These are phyloP conservation scores for Oldenlandia corymbosa DNA, from an alignment of 257 asterid genomes.

Conservation along the genomic window DNA sequence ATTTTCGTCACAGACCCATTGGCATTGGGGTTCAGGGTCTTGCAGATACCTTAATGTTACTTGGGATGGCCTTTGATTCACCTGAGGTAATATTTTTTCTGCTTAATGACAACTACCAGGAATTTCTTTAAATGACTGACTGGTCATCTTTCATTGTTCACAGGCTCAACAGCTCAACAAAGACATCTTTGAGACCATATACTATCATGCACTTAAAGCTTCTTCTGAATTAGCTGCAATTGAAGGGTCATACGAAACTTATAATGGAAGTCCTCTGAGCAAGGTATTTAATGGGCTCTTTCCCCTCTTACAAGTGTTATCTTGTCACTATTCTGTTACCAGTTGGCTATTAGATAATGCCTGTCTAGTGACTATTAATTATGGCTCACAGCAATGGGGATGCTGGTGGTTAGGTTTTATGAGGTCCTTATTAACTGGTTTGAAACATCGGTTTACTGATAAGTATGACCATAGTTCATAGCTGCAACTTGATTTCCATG, in stretches of 20 bases:
- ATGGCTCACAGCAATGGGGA: too few species aligned
- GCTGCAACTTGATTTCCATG: background rate
- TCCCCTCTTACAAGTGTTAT: background rate
- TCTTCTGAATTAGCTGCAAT: constrained; percentile 74
- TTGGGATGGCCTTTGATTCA: constrained; percentile 97
- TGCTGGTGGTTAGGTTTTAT: background rate
- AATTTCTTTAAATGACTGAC: constrained; percentile 2
- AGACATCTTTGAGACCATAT: constrained; percentile 93
- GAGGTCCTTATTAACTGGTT: background rate
- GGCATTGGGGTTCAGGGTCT: constrained; percentile 99
- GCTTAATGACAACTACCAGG: background rate
- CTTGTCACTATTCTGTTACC: background rate
- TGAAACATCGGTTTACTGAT: background rate
- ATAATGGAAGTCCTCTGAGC: constrained; percentile 85
- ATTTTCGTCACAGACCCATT: constrained; percentile 83
- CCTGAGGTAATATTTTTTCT: constrained; percentile 59
- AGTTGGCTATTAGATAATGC: too few species aligned
- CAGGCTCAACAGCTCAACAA: constrained; percentile 96
- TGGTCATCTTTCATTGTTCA: constrained; percentile 1
- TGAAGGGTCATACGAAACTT: constrained; percentile 83
- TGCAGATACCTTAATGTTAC: constrained; percentile 91
- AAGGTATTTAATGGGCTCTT: constrained; percentile 46
- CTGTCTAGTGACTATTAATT: background rate
- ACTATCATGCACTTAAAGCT: constrained; percentile 83
- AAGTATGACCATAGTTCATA: background rate